Evolutionary conservation across 2,329 filamentous ascomycete genomes (phyloP).

Genomic region (Rhynchosporium secalis): DNA sequence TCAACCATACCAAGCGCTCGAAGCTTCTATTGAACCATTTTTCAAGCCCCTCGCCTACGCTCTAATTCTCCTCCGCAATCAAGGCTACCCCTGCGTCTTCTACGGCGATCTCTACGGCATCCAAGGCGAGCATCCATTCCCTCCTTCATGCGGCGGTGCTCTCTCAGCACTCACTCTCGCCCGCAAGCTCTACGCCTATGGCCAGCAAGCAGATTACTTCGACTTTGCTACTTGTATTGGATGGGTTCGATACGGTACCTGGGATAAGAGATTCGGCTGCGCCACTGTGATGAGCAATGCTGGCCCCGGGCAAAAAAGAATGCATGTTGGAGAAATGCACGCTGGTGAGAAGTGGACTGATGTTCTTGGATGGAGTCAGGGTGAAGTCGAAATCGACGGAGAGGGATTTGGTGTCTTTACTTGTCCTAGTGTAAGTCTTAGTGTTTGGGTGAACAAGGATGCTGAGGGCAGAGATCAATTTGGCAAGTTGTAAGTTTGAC

Average conservation of each 20-base stretch:
- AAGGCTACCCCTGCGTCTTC: slow-evolving; percentile 67
- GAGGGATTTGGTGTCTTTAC: slow-evolving; percentile 60
- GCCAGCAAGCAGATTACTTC: slow-evolving; percentile 64
- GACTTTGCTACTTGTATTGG: slow-evolving; percentile 61
- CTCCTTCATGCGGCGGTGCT: slow-evolving; percentile 53
- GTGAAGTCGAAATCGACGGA: slow-evolving; percentile 57
- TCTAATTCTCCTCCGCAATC: slow-evolving; percentile 65
- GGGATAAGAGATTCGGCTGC: slow-evolving; percentile 50
- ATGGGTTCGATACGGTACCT: slow-evolving; percentile 52
- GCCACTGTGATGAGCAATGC: slow-evolving; percentile 59
- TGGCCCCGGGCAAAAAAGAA: slow-evolving; percentile 51
- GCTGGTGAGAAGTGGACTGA: slow-evolving; percentile 65
- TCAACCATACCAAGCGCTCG: slow-evolving; percentile 61
- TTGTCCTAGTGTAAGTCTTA: slow-evolving; percentile 54
- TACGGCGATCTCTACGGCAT: slow-evolving; percentile 71
- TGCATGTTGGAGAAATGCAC: slow-evolving; percentile 61
- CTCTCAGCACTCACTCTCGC: slow-evolving; percentile 61
- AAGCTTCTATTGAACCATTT: slow-evolving; percentile 60
- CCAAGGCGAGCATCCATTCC: slow-evolving; percentile 47
- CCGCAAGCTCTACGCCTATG: slow-evolving; percentile 66
- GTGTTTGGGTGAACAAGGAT: slow-evolving; percentile 60
- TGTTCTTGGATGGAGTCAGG: slow-evolving; percentile 54
- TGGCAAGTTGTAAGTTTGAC: slow-evolving; percentile 40
- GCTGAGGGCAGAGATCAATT: slow-evolving; percentile 52
- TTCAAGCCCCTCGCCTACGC: slow-evolving; percentile 74